These are phyloP conservation scores for Pythium sp. DNA, from an alignment of 352 stramenopile genomes.

Conservation along the genomic window DNA sequence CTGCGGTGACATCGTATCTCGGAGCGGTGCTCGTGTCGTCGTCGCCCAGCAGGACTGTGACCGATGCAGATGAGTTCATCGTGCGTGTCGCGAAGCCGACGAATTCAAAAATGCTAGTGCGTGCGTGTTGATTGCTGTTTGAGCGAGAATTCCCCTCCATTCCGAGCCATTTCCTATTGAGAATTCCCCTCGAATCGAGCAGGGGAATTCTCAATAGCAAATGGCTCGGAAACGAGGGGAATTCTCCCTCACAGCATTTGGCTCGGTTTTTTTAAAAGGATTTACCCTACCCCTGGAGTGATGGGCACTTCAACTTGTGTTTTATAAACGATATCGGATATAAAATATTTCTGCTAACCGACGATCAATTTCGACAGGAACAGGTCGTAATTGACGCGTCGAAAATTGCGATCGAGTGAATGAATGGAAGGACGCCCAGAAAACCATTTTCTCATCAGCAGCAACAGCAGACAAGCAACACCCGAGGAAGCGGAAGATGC, in stretches of 20 bases:
- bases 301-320: background rate
- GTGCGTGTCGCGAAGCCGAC: no score
- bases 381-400: background rate
- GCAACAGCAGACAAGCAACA: no score
- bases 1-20: constrained; percentile 16
- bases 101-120: background rate
- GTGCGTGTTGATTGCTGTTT: no score
- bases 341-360: background rate
- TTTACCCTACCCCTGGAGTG: background rate
- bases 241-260: no score
- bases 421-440: background rate
- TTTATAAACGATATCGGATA: background rate
- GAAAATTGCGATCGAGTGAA: background rate
- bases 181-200: no score
- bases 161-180: no score
- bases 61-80: background rate
- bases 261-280: no score
- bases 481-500: constrained; percentile 31
- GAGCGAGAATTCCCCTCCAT: no score
- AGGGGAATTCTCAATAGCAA: no score
- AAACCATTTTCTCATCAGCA: no score
- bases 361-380: background rate
- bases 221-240: no score
- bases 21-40: background rate
- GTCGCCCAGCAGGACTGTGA: constrained; percentile 13